Conservation (phyloP, 2,329 filamentous ascomycete genomes). For the Spiromastix sp. region DNA sequence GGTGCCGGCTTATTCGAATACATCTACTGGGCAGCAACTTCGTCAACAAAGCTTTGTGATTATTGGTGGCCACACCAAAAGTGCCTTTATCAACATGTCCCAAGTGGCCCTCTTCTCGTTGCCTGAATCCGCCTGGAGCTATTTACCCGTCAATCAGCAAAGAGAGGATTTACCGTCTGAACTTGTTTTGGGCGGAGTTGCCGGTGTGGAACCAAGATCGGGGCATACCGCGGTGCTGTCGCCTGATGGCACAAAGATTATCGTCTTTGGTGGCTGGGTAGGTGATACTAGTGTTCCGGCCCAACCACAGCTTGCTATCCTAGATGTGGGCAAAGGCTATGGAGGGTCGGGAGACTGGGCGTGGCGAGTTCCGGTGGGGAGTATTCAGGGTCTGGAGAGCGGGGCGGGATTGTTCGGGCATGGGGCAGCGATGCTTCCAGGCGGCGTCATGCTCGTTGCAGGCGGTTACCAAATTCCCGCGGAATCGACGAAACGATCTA, state of each 20-base stretch:
- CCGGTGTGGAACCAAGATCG: conserved; percentile 64
- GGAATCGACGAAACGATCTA: conserved; percentile 28
- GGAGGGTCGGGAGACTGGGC: conserved; percentile 40
- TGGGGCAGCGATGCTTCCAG: conserved; percentile 51
- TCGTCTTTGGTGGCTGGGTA: conserved; percentile 87
- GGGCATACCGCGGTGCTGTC: conserved; percentile 79
- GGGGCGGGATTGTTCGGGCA: conserved; percentile 50
- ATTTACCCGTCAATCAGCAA: conserved; percentile 53
- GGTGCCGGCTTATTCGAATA: conserved; percentile 58
- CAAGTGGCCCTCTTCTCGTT: conserved; percentile 78
- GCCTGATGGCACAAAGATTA: conserved; percentile 64
- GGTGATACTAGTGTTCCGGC: conserved; percentile 68
- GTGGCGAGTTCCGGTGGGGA: conserved; percentile 30
- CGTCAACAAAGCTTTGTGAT: conserved; percentile 72
- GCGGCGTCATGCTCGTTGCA: conserved; percentile 50
- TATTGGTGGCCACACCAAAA: conserved; percentile 72
- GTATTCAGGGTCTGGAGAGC: conserved; percentile 30
- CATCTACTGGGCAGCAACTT: conserved; percentile 49
- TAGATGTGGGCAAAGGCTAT: conserved; percentile 66
- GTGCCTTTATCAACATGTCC: conserved; percentile 89
- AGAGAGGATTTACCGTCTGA: conserved; percentile 39
- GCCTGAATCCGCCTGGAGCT: conserved; percentile 79
- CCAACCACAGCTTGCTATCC: conserved; percentile 66
- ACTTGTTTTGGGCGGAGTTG: conserved; percentile 41
- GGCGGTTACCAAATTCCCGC: conserved; percentile 47